Evolutionary conservation across 1,284 basidiomycete species (phyloP), one percentile per base, ranked within the genome.

Genomic region (Paramarasmius palmivorus): DNA sequence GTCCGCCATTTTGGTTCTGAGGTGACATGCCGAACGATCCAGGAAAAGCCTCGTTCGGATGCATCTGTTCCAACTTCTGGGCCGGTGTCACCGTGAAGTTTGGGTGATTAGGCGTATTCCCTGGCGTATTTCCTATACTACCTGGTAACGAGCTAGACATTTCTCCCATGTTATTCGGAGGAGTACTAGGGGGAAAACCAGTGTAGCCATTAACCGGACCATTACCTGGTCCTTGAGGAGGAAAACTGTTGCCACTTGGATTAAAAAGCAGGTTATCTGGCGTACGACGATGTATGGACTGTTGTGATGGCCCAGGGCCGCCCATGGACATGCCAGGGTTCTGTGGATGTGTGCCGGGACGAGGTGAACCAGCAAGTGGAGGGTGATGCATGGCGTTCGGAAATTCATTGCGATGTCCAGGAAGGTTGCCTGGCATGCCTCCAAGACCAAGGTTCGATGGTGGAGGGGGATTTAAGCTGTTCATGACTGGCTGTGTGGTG

Each of bases 71-170:
- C 54, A 78, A 73, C 48, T 79, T 76, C 61, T 87, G 84, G 6
- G 83, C 81, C 7, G 85, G 83, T 2, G 84, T 86, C 19, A 74
- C 62, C 15, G 75, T 75, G 54, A 83, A 81, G 10, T 67, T 62
- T 7, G 70, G 37, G 22, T 77, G 75, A 48, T 65, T 74, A 3
- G 69, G 61, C 19, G 68, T 62, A 12, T 65, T 62, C 17, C 62
- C 61, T 23, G 73, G 66, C 20, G 63, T 63, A 22, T 51, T 52
- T 29, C 61, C 64, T 35, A 68, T 60, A 29, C 61, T 59, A 14
- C 68, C 57, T 37, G 70, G 59, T 56, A 75, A 72, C 49, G 71
- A 52, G 51, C 68, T 74, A 3, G 74, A 63, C 56, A 74, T 68
- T 47, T 80, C n/a, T n/a, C n/a, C 78, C 19, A 67, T 57, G 40